Evolutionary conservation across 176 grass and related monocot species (phyloP).

Genomic region (Lolium rigidum): DNA sequence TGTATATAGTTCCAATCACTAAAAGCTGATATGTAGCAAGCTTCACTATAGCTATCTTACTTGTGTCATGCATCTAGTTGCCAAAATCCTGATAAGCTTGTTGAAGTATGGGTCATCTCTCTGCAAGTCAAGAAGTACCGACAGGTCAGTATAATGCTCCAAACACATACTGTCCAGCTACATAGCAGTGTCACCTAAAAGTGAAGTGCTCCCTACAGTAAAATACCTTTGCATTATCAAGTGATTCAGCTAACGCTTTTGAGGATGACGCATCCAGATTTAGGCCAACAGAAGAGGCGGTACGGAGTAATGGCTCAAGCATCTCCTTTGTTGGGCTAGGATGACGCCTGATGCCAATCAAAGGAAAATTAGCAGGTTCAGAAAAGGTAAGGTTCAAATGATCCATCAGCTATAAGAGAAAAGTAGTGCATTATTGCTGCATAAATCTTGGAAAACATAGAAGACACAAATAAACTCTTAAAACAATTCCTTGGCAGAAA

Average conservation of each 20-base stretch:
- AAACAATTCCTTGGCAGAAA: not conserved
- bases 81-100: slow-evolving; percentile 96
- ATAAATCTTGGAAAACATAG: not conserved
- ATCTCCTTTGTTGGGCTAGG: slow-evolving; percentile 95
- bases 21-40: not conserved
- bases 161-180: slow-evolving; percentile 20
- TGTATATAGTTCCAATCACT: slow-evolving; percentile 16
- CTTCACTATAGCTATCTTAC: slow-evolving; percentile 50
- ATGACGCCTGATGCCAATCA: slow-evolving; percentile 73
- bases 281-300: slow-evolving; percentile 81
- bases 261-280: slow-evolving; percentile 91
- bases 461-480: not conserved
- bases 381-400: slow-evolving; percentile 39
- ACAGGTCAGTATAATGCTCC: slow-evolving; percentile 20
- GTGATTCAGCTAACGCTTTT: slow-evolving; percentile 97
- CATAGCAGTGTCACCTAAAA: slow-evolving; percentile 1
- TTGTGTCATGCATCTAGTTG: slow-evolving; percentile 99
- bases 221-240: slow-evolving; percentile 86
- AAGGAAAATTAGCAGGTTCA: slow-evolving; percentile 40
- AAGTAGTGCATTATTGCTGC: not conserved
- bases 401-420: not conserved
- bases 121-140: slow-evolving; percentile 53
- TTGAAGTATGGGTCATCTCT: slow-evolving; percentile 97
- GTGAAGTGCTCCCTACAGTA: slow-evolving; percentile 5
- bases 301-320: slow-evolving; percentile 95